These are phyloP conservation scores for Wallemia hederae DNA, from an alignment of 1,284 basidiomycete genomes.

Conservation along the genomic window DNA sequence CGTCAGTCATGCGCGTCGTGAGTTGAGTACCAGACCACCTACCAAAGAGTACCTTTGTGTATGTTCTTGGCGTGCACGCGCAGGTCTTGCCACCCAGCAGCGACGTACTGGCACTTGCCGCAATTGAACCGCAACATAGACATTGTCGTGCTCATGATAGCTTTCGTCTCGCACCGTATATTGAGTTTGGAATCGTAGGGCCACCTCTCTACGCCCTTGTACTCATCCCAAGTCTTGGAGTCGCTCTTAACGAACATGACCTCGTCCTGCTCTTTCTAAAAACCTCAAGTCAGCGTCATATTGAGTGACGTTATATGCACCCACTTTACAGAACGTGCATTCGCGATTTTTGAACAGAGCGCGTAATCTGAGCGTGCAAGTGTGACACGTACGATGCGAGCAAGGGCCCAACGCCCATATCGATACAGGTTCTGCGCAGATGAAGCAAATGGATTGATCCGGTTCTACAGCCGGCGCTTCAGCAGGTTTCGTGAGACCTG, in stretches of 20 bases:
- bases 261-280: neutral
- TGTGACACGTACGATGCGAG: slow-evolving; percentile 73
- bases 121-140: slow-evolving; percentile 68
- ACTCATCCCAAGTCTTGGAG: neutral
- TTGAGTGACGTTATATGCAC: slow-evolving; percentile 7
- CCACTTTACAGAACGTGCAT: slow-evolving; percentile 86
- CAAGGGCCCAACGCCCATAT: slow-evolving; percentile 69
- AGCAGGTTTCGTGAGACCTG: neutral
- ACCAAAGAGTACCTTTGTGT: slow-evolving; percentile 62
- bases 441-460: slow-evolving; percentile 37
- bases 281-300: neutral
- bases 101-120: slow-evolving; percentile 56
- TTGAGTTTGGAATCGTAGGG: slow-evolving; percentile 46
- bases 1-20: neutral
- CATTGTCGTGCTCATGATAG: slow-evolving; percentile 87
- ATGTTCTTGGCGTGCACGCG: slow-evolving; percentile 43
- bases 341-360: slow-evolving; percentile 79
- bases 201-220: slow-evolving; percentile 10
- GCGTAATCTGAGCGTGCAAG: slow-evolving; percentile 66
- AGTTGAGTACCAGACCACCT: slow-evolving; percentile 10
- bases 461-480: slow-evolving; percentile 1
- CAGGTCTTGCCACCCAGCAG: slow-evolving; percentile 61
- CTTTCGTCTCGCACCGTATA: slow-evolving; percentile 63
- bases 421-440: slow-evolving; percentile 81
- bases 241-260: neutral